These are phyloP conservation scores for Arabidopsis hybrid DNA, from an alignment of 441 rosid species.

Conservation along the genomic window DNA sequence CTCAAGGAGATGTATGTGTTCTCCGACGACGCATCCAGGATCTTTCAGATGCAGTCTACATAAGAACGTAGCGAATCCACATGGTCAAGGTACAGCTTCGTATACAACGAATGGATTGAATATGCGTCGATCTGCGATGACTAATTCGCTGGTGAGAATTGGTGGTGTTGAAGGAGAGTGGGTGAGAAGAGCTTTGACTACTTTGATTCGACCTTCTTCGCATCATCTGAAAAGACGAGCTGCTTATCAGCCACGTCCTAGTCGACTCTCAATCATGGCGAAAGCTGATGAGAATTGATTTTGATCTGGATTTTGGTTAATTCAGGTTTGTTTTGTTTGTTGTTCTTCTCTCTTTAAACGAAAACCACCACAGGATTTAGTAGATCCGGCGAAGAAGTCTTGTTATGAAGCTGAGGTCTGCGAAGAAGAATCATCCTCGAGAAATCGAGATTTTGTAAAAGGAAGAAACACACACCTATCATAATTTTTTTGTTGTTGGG, in stretches of 20 bases:
- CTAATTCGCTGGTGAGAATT: constrained; percentile 83
- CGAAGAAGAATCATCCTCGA: neutral
- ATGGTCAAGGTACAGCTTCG: constrained; percentile 49
- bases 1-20: constrained; percentile 82
- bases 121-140: constrained; percentile 92
- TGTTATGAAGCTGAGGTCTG: constrained; percentile 21
- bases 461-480: constrained; percentile 35
- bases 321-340: constrained; percentile 41
- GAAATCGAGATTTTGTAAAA: constrained; percentile 33
- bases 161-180: constrained; percentile 94
- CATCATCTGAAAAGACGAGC: constrained; percentile 74
- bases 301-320: constrained; percentile 6
- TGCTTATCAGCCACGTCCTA: constrained; percentile 69
- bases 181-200: constrained; percentile 82
- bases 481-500: constrained; percentile 47
- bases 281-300: constrained; percentile 45
- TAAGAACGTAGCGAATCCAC: constrained; percentile 53
- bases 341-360: constrained; percentile 18
- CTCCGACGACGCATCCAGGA: constrained; percentile 88
- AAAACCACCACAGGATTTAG: constrained; percentile 6
- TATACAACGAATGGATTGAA: constrained; percentile 70
- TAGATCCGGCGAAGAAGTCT: constrained; percentile 16
- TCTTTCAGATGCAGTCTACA: constrained; percentile 88
- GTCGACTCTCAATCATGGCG: constrained; percentile 74
- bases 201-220: constrained; percentile 86